A percentile compares a stretch with the other conserved stretches of the same genome.
Evolutionary conservation across 805 yeast species (phyloP).

Genomic region (Candida caryicola): DNA sequence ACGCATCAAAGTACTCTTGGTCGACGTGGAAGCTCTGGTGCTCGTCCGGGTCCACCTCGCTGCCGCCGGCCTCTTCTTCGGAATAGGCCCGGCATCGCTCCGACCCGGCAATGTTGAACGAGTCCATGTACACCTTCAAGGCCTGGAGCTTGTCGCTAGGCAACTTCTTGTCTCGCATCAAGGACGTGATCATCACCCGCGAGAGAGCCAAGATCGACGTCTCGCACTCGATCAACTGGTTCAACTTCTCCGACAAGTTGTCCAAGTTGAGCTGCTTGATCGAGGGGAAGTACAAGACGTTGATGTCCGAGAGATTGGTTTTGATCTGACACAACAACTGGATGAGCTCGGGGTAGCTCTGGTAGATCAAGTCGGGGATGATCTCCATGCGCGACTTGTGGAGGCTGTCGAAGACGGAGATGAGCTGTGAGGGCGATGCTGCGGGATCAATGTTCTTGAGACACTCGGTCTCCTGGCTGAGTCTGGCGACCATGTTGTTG

Average conservation of each 20-base stretch:
- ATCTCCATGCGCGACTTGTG: neutral
- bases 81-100: neutral
- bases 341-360: conserved; percentile 14
- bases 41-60: neutral
- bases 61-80: neutral
- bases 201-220: conserved; percentile 1
- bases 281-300: conserved; percentile 12
- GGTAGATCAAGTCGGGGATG: conserved; percentile 12
- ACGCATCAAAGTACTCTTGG: neutral
- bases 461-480: conserved; percentile 2
- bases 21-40: neutral
- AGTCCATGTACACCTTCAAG: neutral
- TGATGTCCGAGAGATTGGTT: conserved; percentile 14
- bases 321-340: conserved; percentile 10
- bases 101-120: neutral
- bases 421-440: neutral
- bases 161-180: neutral
- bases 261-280: conserved; percentile 12
- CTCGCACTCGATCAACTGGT: conserved; percentile 12
- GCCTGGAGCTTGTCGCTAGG: neutral
- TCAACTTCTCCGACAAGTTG: conserved; percentile 8
- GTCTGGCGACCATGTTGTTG: conserved; percentile 7
- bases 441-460: neutral
- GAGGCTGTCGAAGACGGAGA: neutral
- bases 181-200: neutral